phyloP scores from a whole-genome alignment of 257 asterid genomes.

The Salvia miltiorrhiza region DNA sequence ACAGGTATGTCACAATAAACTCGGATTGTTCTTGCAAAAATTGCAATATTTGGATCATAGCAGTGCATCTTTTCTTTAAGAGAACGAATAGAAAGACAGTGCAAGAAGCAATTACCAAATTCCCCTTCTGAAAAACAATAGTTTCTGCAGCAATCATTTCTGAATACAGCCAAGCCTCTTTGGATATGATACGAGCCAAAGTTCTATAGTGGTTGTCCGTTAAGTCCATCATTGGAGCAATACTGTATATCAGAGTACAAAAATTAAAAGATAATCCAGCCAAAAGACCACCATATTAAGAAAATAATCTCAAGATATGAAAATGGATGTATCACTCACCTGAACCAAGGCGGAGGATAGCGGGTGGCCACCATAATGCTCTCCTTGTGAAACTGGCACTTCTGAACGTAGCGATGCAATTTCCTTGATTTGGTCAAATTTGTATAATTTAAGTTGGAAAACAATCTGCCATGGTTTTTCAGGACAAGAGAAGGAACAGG shows the following conservation, averaged over 20 bases:
- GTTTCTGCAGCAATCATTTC: slow-evolving; percentile 99
- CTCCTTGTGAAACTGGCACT: slow-evolving; percentile 38
- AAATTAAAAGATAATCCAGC: slow-evolving; percentile 12
- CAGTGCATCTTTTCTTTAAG: slow-evolving; percentile 5
- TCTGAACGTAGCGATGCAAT: slow-evolving; percentile 30
- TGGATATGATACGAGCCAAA: slow-evolving; percentile 80
- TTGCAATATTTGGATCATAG: not conserved
- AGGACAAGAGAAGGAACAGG: slow-evolving; percentile 65
- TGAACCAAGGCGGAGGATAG: slow-evolving; percentile 87
- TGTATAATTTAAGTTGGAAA: slow-evolving; percentile 32
- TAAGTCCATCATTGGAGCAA: slow-evolving; percentile 98
- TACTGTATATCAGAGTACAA: slow-evolving; percentile 40
- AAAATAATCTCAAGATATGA: not conserved
- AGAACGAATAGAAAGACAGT: slow-evolving; percentile 1
- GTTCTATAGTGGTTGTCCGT: slow-evolving; percentile 90
- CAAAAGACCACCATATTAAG: not conserved
- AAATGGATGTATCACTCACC: slow-evolving; percentile 53
- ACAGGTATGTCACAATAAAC: not conserved
- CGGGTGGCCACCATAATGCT: slow-evolving; percentile 61
- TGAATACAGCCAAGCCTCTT: slow-evolving; percentile 86
- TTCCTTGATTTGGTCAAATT: slow-evolving; percentile 43
- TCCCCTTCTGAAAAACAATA: slow-evolving; percentile 74
- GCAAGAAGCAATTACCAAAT: slow-evolving; percentile 54
- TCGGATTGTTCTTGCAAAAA: not conserved
- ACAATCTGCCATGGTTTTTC: slow-evolving; percentile 65